Evolutionary conservation across 1,139 yeast genomes (phyloP), one percentile per base, ranked within the genome.

Genomic region (Suhomyces panamericanus): DNA sequence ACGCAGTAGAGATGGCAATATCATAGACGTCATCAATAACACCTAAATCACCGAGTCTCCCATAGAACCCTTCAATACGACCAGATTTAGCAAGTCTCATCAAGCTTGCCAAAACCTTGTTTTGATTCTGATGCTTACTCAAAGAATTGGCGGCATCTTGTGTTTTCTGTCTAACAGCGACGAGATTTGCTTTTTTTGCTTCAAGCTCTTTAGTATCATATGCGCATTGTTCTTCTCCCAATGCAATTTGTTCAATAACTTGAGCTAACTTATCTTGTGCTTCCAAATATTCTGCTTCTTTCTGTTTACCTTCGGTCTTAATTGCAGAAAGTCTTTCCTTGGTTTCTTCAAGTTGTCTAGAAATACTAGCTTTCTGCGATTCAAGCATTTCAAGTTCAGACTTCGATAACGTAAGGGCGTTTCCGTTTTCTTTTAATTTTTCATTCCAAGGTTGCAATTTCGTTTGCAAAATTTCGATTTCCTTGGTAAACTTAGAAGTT

Each of bases 1-100:
- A 89, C 0, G 97, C 99, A 0, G 99, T 93, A 0, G 98, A 90
- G 17, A 95, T 81, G 0, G 99, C 99, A 42, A 90, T 78, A 65
- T 95, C 99, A 62, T 87, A 95, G 56, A 79, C 77, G 54, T 86
- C 88, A 58, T 89, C 96, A 53, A 93, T 93, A 1, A 80, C 77
- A 13, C 97, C 99, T 40, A 95, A 70, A 54, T 88, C 96, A 13
- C 99, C 99, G 15, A 95, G 69, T 47, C 97, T 74, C 0, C 98
- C 99, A 60, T 87, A 77, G 55, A 91, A 89, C 0, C 98, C 99
- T 13, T 73, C 72, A 32, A 95, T 80, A 59, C 97, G 78, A 11
- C 98, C 98, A 3, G 95, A 78, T 47, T 83, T 82, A 43, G 85
- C 84, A 37, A 93, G 68, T 51, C 86, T 78, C 48, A 76, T 69